A percentile compares a stretch with the other conserved stretches of the same genome.
Conservation (phyloP, 2,329 filamentous ascomycete species). For the Aspergillus pseudonomiae region DNA sequence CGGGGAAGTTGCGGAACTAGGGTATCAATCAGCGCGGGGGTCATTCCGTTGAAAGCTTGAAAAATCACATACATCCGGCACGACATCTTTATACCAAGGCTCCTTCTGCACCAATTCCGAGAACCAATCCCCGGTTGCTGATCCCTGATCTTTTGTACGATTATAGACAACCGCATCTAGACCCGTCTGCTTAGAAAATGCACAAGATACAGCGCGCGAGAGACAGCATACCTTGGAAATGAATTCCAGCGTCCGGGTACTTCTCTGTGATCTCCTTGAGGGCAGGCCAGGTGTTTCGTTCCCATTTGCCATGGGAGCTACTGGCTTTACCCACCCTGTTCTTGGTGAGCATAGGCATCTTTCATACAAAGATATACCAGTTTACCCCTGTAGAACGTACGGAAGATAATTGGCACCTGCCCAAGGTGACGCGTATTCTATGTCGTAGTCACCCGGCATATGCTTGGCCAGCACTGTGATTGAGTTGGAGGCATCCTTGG, state of each 20-base stretch:
- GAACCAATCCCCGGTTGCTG: conserved; percentile 61
- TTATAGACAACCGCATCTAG: conserved; percentile 58
- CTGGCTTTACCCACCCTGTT: conserved; percentile 44
- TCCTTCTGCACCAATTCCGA: conserved; percentile 67
- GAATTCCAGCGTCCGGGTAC: conserved; percentile 76
- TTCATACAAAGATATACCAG: neutral
- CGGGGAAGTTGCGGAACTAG: conserved; percentile 64
- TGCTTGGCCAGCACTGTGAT: conserved; percentile 80
- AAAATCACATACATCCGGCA: conserved; percentile 63
- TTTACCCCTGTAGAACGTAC: conserved; percentile 49
- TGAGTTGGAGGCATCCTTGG: conserved; percentile 56
- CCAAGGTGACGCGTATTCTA: conserved; percentile 89
- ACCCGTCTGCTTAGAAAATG: neutral
- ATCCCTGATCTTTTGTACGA: conserved; percentile 65
- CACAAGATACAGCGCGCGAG: neutral
- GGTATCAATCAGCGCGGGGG: neutral
- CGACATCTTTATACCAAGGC: conserved; percentile 73
- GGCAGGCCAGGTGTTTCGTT: conserved; percentile 66
- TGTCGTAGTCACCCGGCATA: conserved; percentile 91
- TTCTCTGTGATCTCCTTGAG: conserved; percentile 63
- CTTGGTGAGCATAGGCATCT: conserved; percentile 4
- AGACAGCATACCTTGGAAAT: conserved; percentile 66
- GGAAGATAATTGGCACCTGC: conserved; percentile 80
- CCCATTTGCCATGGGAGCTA: conserved; percentile 54
- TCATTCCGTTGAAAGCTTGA: neutral